A percentile compares a stretch with the other conserved stretches of the same genome.
Conservation (phyloP, 768 basidiomycete genomes). For the Dendrothele bispora region DNA sequence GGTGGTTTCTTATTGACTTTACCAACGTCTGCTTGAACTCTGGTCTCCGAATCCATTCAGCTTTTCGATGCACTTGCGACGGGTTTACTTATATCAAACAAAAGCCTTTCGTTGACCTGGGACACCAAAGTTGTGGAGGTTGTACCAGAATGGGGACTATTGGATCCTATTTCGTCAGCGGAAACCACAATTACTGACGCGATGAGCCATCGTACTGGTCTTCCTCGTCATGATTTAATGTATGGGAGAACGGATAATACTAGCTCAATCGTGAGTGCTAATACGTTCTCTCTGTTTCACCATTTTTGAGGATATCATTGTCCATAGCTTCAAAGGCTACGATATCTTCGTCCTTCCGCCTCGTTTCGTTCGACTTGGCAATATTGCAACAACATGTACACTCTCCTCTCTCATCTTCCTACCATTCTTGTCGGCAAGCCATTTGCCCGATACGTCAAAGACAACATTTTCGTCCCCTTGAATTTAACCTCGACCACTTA, state of each 20-base stretch:
- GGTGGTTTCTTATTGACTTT: too few species aligned
- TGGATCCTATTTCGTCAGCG: conserved; percentile 20
- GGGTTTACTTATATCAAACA: conserved; percentile 25
- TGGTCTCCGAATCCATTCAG: too few species aligned
- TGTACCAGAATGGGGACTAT: conserved; percentile 23
- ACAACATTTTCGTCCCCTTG: conserved; percentile 26
- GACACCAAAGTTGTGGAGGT: conserved; percentile 21
- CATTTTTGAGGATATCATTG: neutral
- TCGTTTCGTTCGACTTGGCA: conserved; percentile 17
- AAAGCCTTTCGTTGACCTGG: conserved; percentile 21
- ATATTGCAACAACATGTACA: conserved; percentile 23
- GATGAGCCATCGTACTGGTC: conserved; percentile 28
- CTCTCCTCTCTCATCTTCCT: conserved; percentile 14
- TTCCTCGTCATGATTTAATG: conserved; percentile 21
- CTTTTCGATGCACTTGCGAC: conserved; percentile 23
- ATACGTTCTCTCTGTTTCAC: neutral
- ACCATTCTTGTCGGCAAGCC: conserved; percentile 7
- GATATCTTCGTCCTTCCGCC: conserved; percentile 16
- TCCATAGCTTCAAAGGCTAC: conserved; percentile 13
- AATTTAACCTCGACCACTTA: conserved; percentile 27
- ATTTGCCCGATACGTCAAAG: conserved; percentile 24
- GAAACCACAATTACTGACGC: conserved; percentile 22
- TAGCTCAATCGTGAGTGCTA: conserved; percentile 7
- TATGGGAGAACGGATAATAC: conserved; percentile 2
- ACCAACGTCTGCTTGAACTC: too few species aligned